These are phyloP conservation scores for Setomelanomma holmii DNA, from an alignment of 2,329 filamentous ascomycete species.

Conservation along the genomic window DNA sequence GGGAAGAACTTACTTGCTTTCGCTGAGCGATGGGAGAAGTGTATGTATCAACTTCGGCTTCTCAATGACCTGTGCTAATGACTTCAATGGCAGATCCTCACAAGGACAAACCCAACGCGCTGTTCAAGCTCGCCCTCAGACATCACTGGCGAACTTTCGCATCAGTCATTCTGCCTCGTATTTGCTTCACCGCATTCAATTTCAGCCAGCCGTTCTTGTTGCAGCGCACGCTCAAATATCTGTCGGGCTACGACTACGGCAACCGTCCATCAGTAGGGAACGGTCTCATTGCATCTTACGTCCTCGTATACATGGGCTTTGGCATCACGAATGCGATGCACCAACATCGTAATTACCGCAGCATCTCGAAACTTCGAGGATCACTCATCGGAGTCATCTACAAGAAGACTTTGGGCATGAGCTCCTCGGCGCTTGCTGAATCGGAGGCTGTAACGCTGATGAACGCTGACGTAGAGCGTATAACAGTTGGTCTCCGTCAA, in stretches of 20 bases:
- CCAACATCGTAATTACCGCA: slow-evolving; percentile 16
- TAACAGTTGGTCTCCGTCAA: slow-evolving; percentile 10
- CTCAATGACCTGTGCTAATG: no score
- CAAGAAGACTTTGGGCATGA: slow-evolving; percentile 15
- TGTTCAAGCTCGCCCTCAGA: slow-evolving; percentile 16
- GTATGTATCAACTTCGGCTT: not conserved
- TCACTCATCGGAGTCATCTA: slow-evolving; percentile 19
- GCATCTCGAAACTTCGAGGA: slow-evolving; percentile 16
- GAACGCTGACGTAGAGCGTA: slow-evolving; percentile 23
- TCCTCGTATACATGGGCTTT: slow-evolving; percentile 17
- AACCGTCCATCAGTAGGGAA: slow-evolving; percentile 8
- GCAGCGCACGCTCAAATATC: slow-evolving; percentile 11
- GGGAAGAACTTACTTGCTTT: slow-evolving; percentile 13
- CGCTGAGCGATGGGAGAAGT: slow-evolving; percentile 16
- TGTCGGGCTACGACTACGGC: slow-evolving; percentile 10
- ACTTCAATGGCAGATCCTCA: slow-evolving; percentile 2
- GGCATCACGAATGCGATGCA: slow-evolving; percentile 11
- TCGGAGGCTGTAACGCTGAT: slow-evolving; percentile 22
- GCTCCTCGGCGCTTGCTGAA: slow-evolving; percentile 10
- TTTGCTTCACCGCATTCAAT: slow-evolving; percentile 17
- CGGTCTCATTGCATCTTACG: slow-evolving; percentile 19
- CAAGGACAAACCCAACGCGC: slow-evolving; percentile 7
- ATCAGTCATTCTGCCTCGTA: slow-evolving; percentile 14
- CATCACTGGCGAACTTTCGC: slow-evolving; percentile 16
- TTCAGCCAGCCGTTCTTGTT: slow-evolving; percentile 21